These are phyloP conservation scores for Microsporum canis DNA, from an alignment of 2,329 filamentous ascomycete genomes.

Conservation along the genomic window DNA sequence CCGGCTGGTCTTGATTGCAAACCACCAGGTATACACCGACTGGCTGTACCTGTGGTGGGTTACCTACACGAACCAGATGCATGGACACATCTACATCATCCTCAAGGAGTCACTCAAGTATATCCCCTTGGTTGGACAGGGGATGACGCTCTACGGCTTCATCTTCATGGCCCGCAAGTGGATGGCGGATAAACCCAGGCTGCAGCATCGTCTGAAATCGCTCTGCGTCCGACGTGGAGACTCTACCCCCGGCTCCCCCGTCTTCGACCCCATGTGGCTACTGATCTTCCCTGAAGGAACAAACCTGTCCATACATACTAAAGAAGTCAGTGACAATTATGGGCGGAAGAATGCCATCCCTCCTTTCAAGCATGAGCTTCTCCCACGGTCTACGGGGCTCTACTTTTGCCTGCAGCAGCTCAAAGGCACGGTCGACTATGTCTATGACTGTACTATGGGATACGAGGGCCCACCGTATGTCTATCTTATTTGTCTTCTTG, in stretches of 20 bases:
- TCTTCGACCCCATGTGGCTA: constrained; percentile 54
- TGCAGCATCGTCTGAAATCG: constrained; percentile 46
- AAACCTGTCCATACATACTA: constrained; percentile 47
- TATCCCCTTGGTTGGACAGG: constrained; percentile 51
- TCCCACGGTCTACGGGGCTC: constrained; percentile 50
- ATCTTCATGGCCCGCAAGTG: constrained; percentile 55
- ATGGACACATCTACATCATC: constrained; percentile 56
- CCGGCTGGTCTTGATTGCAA: constrained; percentile 51
- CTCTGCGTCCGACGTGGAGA: constrained; percentile 37
- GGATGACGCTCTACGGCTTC: constrained; percentile 55
- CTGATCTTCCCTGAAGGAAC: constrained; percentile 56
- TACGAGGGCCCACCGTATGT: constrained; percentile 90
- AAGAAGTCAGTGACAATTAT: constrained; percentile 46
- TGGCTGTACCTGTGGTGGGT: constrained; percentile 61
- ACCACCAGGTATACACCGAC: constrained; percentile 58
- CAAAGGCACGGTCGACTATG: constrained; percentile 48
- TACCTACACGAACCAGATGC: constrained; percentile 53
- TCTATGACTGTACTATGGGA: constrained; percentile 75
- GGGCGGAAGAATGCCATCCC: constrained; percentile 46
- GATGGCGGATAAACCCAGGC: constrained; percentile 48
- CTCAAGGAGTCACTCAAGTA: constrained; percentile 55
- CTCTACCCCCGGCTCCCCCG: constrained; percentile 38
- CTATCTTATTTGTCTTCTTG: not conserved
- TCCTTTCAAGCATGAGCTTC: constrained; percentile 48
- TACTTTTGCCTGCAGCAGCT: constrained; percentile 52